Percentiles rank a stretch among this genome's conserved stretches.
Conservation (phyloP, 208 protist genomes). For the Porcisia deanei region DNA sequence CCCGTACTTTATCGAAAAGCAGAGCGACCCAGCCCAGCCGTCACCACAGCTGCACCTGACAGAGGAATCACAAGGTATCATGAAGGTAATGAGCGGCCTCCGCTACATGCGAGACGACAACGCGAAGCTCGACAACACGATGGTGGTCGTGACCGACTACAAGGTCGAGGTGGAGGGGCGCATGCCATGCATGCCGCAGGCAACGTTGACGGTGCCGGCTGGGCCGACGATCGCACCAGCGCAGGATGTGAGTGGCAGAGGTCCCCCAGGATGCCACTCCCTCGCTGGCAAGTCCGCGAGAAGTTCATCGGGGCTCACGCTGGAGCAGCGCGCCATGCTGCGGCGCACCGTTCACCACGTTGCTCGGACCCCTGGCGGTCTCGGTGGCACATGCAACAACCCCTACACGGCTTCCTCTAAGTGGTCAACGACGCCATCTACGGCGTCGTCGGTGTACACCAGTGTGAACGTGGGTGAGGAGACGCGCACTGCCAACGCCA, state of each 20-base stretch:
- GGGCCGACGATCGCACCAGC: slow-evolving; percentile 11
- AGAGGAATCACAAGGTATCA: slow-evolving; percentile 81
- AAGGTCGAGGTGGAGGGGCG: slow-evolving; percentile 42
- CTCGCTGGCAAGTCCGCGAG: slow-evolving; percentile 2
- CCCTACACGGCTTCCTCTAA: slow-evolving; percentile 1
- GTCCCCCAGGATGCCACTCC: neutral
- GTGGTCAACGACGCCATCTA: neutral
- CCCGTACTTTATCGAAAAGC: slow-evolving; percentile 88
- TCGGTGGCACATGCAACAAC: slow-evolving; percentile 7
- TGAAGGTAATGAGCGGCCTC: slow-evolving; percentile 79
- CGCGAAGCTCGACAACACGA: slow-evolving; percentile 82
- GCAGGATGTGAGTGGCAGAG: neutral
- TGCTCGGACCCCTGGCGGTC: slow-evolving; percentile 9
- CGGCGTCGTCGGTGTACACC: neutral
- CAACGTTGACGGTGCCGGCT: slow-evolving; percentile 6
- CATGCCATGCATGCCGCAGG: slow-evolving; percentile 43
- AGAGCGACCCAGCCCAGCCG: slow-evolving; percentile 80
- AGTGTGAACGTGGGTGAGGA: neutral
- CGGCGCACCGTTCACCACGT: slow-evolving; percentile 20
- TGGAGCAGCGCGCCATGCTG: slow-evolving; percentile 28
- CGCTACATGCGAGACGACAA: slow-evolving; percentile 86
- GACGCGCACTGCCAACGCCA: neutral
- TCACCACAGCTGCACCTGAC: slow-evolving; percentile 87
- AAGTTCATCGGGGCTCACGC: slow-evolving; percentile 1
- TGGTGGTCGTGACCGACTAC: slow-evolving; percentile 79